Evolutionary conservation across 345 rosid species (phyloP).

Genomic region (Eucalyptus microcorys): DNA sequence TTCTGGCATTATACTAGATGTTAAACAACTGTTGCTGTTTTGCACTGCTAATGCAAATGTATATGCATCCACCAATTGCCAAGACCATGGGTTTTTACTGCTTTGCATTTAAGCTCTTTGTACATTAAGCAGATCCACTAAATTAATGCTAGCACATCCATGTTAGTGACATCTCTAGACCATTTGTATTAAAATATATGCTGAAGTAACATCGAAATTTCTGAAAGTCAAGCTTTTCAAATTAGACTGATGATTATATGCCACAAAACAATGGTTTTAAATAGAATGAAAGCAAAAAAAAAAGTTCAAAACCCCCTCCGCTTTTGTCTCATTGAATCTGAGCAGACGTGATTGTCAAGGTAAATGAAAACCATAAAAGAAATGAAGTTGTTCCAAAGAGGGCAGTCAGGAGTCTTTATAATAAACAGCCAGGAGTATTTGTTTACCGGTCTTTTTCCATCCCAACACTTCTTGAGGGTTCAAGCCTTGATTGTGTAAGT

Average conservation of each 20-base stretch:
- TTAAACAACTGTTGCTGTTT: background rate
- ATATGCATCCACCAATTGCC: background rate
- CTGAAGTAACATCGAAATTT: background rate
- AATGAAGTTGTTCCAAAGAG: background rate
- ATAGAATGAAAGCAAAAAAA: background rate
- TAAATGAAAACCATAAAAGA: background rate
- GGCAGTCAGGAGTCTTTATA: background rate
- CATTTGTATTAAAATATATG: background rate
- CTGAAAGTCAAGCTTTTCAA: background rate
- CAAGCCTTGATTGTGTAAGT: conserved; percentile 36
- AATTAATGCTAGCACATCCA: background rate
- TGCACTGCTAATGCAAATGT: background rate
- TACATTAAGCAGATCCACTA: background rate
- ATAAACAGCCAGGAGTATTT: background rate
- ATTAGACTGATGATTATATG: background rate
- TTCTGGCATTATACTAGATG: background rate
- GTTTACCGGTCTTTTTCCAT: conserved; percentile 69
- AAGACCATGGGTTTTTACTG: background rate
- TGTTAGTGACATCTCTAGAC: background rate
- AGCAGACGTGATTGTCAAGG: background rate
- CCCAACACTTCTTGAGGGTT: conserved; percentile 59
- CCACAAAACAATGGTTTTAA: background rate
- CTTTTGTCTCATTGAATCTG: background rate
- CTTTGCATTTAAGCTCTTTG: background rate
- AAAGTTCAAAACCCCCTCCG: background rate